These are phyloP conservation scores for Vigna trinervia DNA, from an alignment of 306 rosid genomes.

Conservation along the genomic window DNA sequence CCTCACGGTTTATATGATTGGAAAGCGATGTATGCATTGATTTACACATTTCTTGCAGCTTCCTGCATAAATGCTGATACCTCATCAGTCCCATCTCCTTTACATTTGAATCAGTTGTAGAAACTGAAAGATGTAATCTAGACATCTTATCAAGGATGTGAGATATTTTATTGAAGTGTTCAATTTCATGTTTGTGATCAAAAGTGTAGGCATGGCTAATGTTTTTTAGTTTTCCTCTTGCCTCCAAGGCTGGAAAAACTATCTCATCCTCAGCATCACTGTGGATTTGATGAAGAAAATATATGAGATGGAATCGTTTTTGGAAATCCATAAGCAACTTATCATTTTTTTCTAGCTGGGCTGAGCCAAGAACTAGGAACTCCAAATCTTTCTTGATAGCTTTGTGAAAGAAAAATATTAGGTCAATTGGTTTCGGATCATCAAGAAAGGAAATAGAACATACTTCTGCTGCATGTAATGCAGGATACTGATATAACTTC, in stretches of 20 bases:
- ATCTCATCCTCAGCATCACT: conserved; percentile 92
- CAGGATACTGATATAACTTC: conserved; percentile 54
- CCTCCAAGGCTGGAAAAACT: conserved; percentile 97
- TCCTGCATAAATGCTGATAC: conserved; percentile 61
- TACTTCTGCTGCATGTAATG: conserved; percentile 47
- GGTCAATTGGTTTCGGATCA: conserved; percentile 80
- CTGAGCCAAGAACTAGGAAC: conserved; percentile 77
- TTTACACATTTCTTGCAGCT: conserved; percentile 75
- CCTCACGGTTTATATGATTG: conserved; percentile 79
- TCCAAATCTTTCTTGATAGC: conserved; percentile 94
- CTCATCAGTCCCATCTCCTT: conserved; percentile 52
- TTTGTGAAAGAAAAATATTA: conserved; percentile 86
- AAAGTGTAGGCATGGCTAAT: conserved; percentile 85
- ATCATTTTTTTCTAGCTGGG: conserved; percentile 69
- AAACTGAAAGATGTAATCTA: conserved; percentile 57
- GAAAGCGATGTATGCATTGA: conserved; percentile 66
- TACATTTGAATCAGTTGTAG: conserved; percentile 46
- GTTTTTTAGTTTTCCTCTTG: conserved; percentile 72
- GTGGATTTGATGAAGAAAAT: conserved; percentile 76
- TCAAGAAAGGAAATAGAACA: conserved; percentile 52
- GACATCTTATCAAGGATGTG: conserved; percentile 68
- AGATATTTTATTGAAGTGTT: conserved; percentile 66
- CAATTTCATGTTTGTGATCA: conserved; percentile 80
- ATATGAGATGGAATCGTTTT: conserved; percentile 68
- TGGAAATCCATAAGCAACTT: conserved; percentile 63